Conservation (phyloP, 2,329 filamentous ascomycete species). For the Stagonosporopsis cucurbitacearum region DNA sequence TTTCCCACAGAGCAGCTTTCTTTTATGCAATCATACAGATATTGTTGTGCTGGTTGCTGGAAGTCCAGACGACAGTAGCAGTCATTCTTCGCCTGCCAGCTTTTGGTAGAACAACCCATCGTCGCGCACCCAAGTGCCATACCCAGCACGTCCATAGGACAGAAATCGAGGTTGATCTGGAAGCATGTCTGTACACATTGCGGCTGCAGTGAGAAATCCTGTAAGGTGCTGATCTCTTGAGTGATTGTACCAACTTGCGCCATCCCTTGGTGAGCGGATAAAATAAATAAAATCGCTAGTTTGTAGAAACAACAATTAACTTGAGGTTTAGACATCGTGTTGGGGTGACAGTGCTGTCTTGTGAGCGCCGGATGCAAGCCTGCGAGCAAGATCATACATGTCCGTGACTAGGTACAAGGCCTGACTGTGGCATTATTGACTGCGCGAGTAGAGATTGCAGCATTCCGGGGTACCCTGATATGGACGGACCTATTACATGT, state of each 20-base stretch:
- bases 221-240: background rate
- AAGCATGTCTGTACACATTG: background rate
- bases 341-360: too few relatives aligned
- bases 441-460: background rate
- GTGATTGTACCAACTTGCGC: constrained; percentile 1
- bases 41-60: background rate
- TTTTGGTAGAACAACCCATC: background rate
- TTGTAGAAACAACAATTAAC: background rate
- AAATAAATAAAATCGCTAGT: background rate
- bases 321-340: background rate
- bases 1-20: background rate
- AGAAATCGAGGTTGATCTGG: background rate
- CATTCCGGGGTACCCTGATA: background rate
- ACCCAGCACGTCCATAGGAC: background rate
- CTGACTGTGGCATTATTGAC: background rate
- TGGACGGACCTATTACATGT: background rate
- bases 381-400: background rate
- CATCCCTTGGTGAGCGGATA: background rate
- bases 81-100: constrained; percentile 3
- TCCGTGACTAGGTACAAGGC: background rate
- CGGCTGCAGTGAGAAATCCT: background rate
- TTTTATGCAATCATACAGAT: background rate
- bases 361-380: too few relatives aligned
- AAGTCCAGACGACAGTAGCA: constrained; percentile 1
- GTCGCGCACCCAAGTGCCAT: background rate